These are phyloP conservation scores for Naganishia onofrii DNA, from an alignment of 768 basidiomycete genomes.

Conservation along the genomic window DNA sequence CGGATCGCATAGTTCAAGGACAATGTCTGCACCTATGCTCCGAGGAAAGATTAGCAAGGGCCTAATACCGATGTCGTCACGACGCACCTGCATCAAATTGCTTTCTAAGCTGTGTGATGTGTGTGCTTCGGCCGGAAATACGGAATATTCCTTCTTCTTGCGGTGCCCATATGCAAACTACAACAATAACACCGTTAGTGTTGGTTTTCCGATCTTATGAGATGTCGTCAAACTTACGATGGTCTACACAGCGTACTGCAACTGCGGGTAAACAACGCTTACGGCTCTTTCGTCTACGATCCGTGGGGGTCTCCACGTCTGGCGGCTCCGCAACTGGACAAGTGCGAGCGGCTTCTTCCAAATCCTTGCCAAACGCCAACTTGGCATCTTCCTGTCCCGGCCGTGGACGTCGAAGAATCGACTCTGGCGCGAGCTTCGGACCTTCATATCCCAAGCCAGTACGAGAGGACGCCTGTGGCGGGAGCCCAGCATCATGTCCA, in stretches of 20 bases:
- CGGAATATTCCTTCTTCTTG: conserved; percentile 57
- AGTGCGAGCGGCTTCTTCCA: conserved; percentile 37
- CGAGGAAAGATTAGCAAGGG: conserved; percentile 19
- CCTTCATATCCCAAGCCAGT: conserved; percentile 24
- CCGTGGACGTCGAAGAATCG: conserved; percentile 1
- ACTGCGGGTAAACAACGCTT: conserved; percentile 44
- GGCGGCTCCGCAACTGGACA: conserved; percentile 35
- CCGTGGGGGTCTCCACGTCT: conserved; percentile 18
- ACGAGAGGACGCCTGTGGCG: not conserved
- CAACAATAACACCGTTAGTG: conserved; percentile 34
- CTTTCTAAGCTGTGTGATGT: conserved; percentile 68
- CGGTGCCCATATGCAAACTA: conserved; percentile 45
- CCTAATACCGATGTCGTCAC: not conserved
- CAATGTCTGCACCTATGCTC: conserved; percentile 73
- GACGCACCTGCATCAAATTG: conserved; percentile 75
- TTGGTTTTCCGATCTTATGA: not conserved
- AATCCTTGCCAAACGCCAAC: conserved; percentile 43
- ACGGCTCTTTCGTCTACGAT: conserved; percentile 33
- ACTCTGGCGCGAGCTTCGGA: conserved; percentile 7
- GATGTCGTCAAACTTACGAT: conserved; percentile 38
- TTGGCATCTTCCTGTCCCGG: conserved; percentile 8
- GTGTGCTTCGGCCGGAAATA: conserved; percentile 76
- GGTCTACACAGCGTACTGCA: conserved; percentile 45
- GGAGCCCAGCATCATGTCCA: not conserved
- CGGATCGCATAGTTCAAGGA: conserved; percentile 72